Conservation (phyloP, 2,329 filamentous ascomycete species). For the Fusarium miscanthi region DNA sequence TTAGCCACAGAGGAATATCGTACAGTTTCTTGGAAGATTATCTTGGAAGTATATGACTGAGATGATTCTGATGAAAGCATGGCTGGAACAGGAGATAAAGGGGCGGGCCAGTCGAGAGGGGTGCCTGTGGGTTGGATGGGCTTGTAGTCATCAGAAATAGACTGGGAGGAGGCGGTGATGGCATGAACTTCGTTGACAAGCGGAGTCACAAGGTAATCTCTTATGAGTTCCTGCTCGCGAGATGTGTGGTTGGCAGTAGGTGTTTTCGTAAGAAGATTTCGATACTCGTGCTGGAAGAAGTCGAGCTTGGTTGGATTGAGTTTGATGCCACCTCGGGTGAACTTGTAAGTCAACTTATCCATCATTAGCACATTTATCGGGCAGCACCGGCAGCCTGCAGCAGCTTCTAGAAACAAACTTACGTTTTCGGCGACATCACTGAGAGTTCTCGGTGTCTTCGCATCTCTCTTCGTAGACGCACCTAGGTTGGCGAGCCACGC, state of each 20-base stretch:
- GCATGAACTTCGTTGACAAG: constrained; percentile 45
- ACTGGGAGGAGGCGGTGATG: constrained; percentile 33
- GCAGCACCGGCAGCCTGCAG: background rate
- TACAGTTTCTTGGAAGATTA: constrained; percentile 36
- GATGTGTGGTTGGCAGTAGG: constrained; percentile 37
- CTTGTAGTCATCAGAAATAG: background rate
- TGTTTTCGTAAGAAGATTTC: constrained; percentile 48
- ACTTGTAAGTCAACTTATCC: constrained; percentile 80
- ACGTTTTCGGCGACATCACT: constrained; percentile 76
- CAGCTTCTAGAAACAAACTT: constrained; percentile 42
- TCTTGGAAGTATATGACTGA: constrained; percentile 38
- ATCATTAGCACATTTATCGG: constrained; percentile 37
- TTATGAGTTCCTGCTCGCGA: constrained; percentile 32
- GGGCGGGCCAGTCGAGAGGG: constrained; percentile 39
- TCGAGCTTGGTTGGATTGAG: constrained; percentile 84
- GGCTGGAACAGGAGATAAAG: constrained; percentile 45
- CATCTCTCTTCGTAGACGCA: constrained; percentile 47
- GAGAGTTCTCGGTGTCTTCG: constrained; percentile 59
- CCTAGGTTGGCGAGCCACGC: constrained; percentile 86
- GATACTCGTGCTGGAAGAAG: constrained; percentile 79
- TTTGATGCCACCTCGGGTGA: constrained; percentile 90
- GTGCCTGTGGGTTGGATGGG: constrained; percentile 36
- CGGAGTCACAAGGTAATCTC: constrained; percentile 30
- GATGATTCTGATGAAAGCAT: constrained; percentile 29
- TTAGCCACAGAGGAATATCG: constrained; percentile 39